Evolutionary conservation across 805 yeast genomes (phyloP).

Genomic region (Yarrowia divulgata): DNA sequence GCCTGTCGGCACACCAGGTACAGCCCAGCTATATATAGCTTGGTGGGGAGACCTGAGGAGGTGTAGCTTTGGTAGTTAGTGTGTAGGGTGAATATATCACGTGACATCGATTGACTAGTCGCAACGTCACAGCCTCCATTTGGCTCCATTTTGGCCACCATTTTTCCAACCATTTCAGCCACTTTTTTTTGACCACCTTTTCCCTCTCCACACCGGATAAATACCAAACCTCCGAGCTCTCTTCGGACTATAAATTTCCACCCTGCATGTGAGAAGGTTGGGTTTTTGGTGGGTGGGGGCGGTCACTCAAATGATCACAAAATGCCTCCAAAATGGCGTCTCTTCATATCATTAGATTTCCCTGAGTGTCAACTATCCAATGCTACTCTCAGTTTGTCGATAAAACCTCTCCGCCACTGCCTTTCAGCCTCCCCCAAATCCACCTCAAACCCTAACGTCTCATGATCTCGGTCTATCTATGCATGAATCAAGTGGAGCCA

Average conservation of each 20-base stretch:
- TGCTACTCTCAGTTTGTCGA: background rate
- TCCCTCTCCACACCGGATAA: conserved; percentile 4
- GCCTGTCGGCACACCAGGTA: too few species aligned
- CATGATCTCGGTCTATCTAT: background rate
- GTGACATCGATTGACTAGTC: too few species aligned
- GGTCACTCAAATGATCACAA: too few species aligned
- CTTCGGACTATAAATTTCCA: conserved; percentile 14
- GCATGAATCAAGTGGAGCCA: conserved; percentile 8
- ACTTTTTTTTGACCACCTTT: background rate
- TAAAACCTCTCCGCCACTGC: background rate
- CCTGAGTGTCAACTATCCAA: background rate
- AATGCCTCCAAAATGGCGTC: background rate
- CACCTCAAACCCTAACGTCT: conserved; percentile 4
- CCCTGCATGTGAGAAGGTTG: background rate
- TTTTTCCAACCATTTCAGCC: too few species aligned
- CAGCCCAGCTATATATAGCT: too few species aligned
- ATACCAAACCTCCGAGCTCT: conserved; percentile 12
- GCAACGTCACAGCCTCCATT: too few species aligned
- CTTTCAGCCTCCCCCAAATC: too few species aligned
- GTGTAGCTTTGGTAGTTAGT: too few species aligned
- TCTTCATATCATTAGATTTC: background rate
- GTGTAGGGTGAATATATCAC: too few species aligned
- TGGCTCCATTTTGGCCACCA: too few species aligned
- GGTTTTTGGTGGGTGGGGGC: too few species aligned
- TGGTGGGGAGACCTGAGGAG: too few species aligned